These are phyloP conservation scores for Stemphylium lycopersici DNA, from an alignment of 2,329 filamentous ascomycete genomes.

Conservation along the genomic window DNA sequence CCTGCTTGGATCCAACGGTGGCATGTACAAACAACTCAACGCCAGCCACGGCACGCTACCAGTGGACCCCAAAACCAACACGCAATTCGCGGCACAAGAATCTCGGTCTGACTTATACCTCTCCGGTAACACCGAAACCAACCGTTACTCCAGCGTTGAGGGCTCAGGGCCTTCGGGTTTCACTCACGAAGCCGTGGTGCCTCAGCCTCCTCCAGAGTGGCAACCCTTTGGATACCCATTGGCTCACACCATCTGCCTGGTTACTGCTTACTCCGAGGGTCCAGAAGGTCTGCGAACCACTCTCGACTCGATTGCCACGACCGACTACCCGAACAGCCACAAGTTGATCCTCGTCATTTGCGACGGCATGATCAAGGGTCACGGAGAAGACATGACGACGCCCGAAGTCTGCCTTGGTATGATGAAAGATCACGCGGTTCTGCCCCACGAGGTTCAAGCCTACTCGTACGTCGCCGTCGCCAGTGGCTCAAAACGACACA, in stretches of 20 bases:
- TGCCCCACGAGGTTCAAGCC: constrained; percentile 80
- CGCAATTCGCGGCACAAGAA: constrained; percentile 31
- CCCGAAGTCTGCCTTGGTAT: constrained; percentile 89
- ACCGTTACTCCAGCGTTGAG: constrained; percentile 64
- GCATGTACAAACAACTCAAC: constrained; percentile 71
- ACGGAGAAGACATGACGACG: constrained; percentile 84
- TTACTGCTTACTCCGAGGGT: constrained; percentile 97
- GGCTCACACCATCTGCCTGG: constrained; percentile 90
- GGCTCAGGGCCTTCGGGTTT: constrained; percentile 87
- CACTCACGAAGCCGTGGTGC: constrained; percentile 93
- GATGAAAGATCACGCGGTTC: constrained; percentile 89
- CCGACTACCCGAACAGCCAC: constrained; percentile 98
- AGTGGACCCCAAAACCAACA: constrained; percentile 45
- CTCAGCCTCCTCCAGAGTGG: constrained; percentile 95
- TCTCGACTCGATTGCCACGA: constrained; percentile 93
- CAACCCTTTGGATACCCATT: constrained; percentile 96
- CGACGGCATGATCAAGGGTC: constrained; percentile 96
- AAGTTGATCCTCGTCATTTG: constrained; percentile 96
- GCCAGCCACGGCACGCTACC: constrained; percentile 63
- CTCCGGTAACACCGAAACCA: constrained; percentile 50
- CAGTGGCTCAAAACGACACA: constrained; percentile 95
- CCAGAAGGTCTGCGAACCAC: constrained; percentile 91
- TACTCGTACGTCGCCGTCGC: constrained; percentile 98
- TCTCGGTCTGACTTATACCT: constrained; percentile 53
- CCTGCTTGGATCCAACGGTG: constrained; percentile 68